Conservation (phyloP, 2,329 filamentous ascomycete genomes). For the Akanthomyces dipterigenus region DNA sequence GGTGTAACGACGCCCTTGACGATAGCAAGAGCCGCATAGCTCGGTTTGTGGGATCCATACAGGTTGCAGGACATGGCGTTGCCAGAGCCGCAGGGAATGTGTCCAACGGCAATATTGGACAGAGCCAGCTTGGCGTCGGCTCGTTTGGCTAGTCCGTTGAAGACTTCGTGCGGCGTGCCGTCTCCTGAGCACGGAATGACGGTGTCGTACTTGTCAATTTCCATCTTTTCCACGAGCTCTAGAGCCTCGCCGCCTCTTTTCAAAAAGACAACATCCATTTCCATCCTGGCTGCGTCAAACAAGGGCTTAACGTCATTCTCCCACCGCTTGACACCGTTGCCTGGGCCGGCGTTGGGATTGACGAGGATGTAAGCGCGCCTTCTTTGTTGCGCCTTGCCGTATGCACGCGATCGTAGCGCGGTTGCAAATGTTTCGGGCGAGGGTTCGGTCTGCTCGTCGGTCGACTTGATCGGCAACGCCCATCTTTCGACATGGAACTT, state of each 20-base stretch:
- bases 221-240: conserved; percentile 66
- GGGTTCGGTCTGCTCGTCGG: conserved; percentile 20
- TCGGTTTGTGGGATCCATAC: conserved; percentile 70
- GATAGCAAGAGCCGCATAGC: conserved; percentile 71
- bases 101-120: conserved; percentile 69
- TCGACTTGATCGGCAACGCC: conserved; percentile 38
- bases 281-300: conserved; percentile 72
- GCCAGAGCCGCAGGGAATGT: conserved; percentile 87
- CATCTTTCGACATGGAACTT: conserved; percentile 55
- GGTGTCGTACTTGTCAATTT: conserved; percentile 76
- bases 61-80: conserved; percentile 92
- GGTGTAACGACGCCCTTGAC: conserved; percentile 83
- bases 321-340: conserved; percentile 67
- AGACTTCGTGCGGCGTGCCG: conserved; percentile 85
- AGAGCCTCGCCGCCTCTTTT: conserved; percentile 68
- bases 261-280: conserved; percentile 67
- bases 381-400: conserved; percentile 57
- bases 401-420: conserved; percentile 61
- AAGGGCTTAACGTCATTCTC: conserved; percentile 70
- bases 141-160: conserved; percentile 81
- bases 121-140: conserved; percentile 69
- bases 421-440: conserved; percentile 56
- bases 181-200: conserved; percentile 88
- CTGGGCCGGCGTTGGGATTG: conserved; percentile 86
- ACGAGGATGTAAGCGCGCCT: conserved; percentile 83